These are phyloP conservation scores for Chaetomium tenue DNA, from an alignment of 495 filamentous ascomycete species.

Conservation along the genomic window DNA sequence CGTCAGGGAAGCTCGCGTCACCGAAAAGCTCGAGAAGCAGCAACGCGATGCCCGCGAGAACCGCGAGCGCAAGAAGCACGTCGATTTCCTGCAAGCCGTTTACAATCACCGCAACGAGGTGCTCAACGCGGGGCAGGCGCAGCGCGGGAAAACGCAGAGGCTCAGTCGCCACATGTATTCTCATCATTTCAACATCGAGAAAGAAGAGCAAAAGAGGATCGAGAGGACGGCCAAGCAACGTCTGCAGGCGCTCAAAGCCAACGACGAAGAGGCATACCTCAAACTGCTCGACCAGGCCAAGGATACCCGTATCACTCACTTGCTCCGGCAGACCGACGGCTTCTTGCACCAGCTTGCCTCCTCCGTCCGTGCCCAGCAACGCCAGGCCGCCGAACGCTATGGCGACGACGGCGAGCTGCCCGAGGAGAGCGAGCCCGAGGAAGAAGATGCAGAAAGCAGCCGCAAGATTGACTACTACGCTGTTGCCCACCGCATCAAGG, in stretches of 20 bases:
- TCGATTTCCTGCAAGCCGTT: conserved; percentile 73
- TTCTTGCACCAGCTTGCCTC: conserved; percentile 93
- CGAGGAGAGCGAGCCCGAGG: conserved; percentile 60
- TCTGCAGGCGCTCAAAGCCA: conserved; percentile 96
- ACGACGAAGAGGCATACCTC: conserved; percentile 97
- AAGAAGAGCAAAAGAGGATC: conserved; percentile 96
- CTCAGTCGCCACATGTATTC: conserved; percentile 79
- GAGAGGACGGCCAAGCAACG: conserved; percentile 97
- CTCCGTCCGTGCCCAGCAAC: conserved; percentile 89
- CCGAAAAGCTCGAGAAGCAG: conserved; percentile 97
- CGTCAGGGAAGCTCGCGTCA: conserved; percentile 91
- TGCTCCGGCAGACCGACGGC: conserved; percentile 92
- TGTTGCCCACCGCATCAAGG: conserved; percentile 92
- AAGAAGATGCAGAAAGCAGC: conserved; percentile 67
- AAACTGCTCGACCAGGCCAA: conserved; percentile 97
- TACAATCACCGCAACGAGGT: conserved; percentile 58
- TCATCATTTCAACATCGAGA: conserved; percentile 94
- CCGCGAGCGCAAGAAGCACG: conserved; percentile 93
- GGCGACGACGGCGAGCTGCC: conserved; percentile 59
- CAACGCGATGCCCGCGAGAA: conserved; percentile 92
- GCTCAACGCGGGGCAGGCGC: conserved; percentile 34
- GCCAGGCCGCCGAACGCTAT: conserved; percentile 73
- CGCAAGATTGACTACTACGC: conserved; percentile 96
- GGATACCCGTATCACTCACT: conserved; percentile 96
- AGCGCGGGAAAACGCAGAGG: conserved; percentile 69